phyloP scores from a whole-genome alignment of 2,329 filamentous ascomycete genomes.

The Colletotrichum sojae region DNA sequence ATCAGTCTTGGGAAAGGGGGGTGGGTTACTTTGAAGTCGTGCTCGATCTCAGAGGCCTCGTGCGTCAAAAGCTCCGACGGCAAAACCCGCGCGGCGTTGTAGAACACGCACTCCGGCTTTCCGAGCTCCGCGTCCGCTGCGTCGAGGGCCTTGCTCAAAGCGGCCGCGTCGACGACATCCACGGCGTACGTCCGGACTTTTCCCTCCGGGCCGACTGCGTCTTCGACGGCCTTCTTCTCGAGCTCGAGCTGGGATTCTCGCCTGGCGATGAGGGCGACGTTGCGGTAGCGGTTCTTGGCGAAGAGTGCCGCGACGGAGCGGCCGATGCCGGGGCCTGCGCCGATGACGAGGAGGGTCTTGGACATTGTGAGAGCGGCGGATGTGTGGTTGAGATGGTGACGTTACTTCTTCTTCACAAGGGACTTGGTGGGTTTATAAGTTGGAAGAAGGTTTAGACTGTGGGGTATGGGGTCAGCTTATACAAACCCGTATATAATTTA shows the following conservation, averaged over 20 bases:
- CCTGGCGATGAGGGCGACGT: constrained; percentile 64
- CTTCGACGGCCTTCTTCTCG: constrained; percentile 52
- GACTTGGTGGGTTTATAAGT: too few species aligned
- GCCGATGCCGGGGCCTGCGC: constrained; percentile 12
- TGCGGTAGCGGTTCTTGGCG: constrained; percentile 41
- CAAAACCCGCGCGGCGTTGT: constrained; percentile 66
- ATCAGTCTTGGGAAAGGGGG: background rate
- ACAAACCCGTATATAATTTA: too few species aligned
- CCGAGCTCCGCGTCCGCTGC: constrained; percentile 58
- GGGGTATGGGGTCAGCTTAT: too few species aligned
- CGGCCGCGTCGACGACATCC: constrained; percentile 58
- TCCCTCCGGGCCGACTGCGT: constrained; percentile 46
- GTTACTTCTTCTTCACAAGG: too few species aligned
- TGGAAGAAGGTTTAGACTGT: too few species aligned
- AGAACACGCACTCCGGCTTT: constrained; percentile 63
- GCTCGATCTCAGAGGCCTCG: constrained; percentile 59
- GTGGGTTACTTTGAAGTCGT: constrained; percentile 62
- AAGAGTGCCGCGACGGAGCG: constrained; percentile 19
- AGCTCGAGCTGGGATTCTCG: constrained; percentile 55
- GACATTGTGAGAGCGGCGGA: background rate
- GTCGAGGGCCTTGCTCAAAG: constrained; percentile 55
- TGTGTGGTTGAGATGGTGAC: too few species aligned
- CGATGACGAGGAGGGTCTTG: constrained; percentile 40
- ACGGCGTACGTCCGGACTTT: constrained; percentile 59
- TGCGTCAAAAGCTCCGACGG: constrained; percentile 58